Evolutionary conservation across 805 yeast species (phyloP), one percentile per base, ranked within the genome.

Genomic region (Cyberlindnera euphorbiae): DNA sequence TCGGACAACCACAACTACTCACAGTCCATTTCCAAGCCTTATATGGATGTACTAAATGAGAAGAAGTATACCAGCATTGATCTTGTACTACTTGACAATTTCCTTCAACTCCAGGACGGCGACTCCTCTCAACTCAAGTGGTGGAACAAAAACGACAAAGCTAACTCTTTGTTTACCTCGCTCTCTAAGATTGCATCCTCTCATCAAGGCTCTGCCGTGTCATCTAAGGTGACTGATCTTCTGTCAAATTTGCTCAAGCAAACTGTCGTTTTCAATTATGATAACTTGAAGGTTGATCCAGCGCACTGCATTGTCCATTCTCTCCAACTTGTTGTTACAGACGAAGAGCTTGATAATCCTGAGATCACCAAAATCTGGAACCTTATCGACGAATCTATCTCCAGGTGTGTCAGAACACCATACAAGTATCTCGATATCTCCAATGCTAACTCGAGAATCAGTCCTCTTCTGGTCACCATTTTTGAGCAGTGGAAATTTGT

Each of bases 391-490:
- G 93, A 89, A 55, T 64, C 86, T 0, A 68, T 87, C 21, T 67
- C 86, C 1, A 71, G 96, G 44, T 69, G 80, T 42, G 71, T 81
- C 25, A 71, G 75, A 43, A 60, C 87, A 0, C 97, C 97, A 0
- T 93, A 82, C 61, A 87, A 84, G 53, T 90, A 88, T 49, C 71
- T 86, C 35, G 97, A 90, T 53, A 43, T 57, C 35, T 67, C 76
- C 3, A 58, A 55, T 19, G 38, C 45, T 1, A 50, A 51, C n/a
- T 41, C 47, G 0, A 48, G 52, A 19, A 49, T 77, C 11, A 77
- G 87, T 39, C 84, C 87, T 0, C 69, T 81, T 33, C 46, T 70
- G 2, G 63, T 76, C 11, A 69, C 80, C 0, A 47, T 80, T 4
- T 56, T 77, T 30, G 97, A 88, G 45, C 96, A 88, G 53, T 71